Evolutionary conservation across 768 basidiomycete genomes (phyloP).

Genomic region (Amanita thiersii): DNA sequence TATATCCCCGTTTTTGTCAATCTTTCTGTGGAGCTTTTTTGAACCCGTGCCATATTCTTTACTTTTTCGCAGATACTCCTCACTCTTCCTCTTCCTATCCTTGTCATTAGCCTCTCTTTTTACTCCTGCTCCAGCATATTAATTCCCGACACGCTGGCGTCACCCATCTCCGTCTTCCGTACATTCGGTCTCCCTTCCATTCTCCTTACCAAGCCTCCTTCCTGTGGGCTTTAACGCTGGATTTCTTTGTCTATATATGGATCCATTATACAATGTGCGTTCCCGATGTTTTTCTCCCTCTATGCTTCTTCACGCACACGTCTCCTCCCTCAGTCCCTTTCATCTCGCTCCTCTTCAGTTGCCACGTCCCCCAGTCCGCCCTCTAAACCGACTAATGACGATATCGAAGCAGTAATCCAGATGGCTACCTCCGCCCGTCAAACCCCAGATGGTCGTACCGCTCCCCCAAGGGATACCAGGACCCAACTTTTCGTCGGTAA

Average conservation of each 20-base stretch:
- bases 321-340: conserved; percentile 2
- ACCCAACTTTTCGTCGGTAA: conserved; percentile 97
- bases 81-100: conserved; percentile 3
- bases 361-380: conserved; percentile 10
- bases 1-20: conserved; percentile 10
- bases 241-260: conserved; percentile 6
- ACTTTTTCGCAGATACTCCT: conserved; percentile 8
- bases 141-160: conserved; percentile 7
- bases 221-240: not conserved
- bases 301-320: not conserved
- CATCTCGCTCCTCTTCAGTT: conserved; percentile 4
- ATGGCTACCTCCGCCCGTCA: conserved; percentile 74
- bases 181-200: conserved; percentile 3
- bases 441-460: conserved; percentile 34
- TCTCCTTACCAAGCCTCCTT: conserved; percentile 4
- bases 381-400: conserved; percentile 56
- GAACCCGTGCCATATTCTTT: conserved; percentile 5
- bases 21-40: conserved; percentile 11
- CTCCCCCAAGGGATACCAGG: conserved; percentile 70
- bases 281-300: conserved; percentile 3
- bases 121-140: not conserved
- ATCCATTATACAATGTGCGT: conserved; percentile 5
- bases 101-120: not conserved
- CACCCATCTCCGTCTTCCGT: not conserved
- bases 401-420: conserved; percentile 89